phyloP scores from a whole-genome alignment of 192 early-diverging fungal genomes.

The Entomortierella beljakovae region DNA sequence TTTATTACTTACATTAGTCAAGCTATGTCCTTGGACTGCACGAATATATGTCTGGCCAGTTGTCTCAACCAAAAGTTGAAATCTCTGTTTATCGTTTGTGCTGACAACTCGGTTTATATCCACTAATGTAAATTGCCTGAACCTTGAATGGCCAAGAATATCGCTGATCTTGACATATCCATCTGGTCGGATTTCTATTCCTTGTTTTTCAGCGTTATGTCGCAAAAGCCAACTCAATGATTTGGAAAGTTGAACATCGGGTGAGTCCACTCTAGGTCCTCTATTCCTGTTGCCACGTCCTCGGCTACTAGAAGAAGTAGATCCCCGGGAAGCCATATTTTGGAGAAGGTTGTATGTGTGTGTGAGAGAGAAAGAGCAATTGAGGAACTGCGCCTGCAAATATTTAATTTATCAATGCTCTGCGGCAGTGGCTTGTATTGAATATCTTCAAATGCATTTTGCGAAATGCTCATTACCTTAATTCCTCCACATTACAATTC shows the following conservation, averaged over 20 bases:
- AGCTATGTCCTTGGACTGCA: constrained; percentile 90
- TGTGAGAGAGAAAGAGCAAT: no score
- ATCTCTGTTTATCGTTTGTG: constrained; percentile 88
- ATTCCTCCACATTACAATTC: background rate
- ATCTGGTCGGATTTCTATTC: constrained; percentile 76
- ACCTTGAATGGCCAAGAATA: constrained; percentile 68
- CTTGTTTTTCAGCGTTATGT: constrained; percentile 85
- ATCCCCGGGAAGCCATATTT: background rate
- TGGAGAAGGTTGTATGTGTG: no score
- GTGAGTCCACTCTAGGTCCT: constrained; percentile 25
- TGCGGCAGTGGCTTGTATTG: no score
- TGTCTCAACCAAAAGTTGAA: constrained; percentile 60
- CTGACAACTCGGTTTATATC: constrained; percentile 77
- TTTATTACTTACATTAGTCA: constrained; percentile 46
- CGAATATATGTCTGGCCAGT: constrained; percentile 71
- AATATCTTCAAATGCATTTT: no score
- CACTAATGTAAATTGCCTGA: constrained; percentile 68
- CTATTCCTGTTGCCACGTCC: background rate
- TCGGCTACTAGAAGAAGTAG: background rate
- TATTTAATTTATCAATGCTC: no score
- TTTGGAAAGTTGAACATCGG: constrained; percentile 73
- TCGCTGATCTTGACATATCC: constrained; percentile 80
- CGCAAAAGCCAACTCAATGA: constrained; percentile 84
- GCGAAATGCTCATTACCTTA: no score
- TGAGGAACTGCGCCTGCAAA: no score